These are phyloP conservation scores for Aureococcus anophagefferens DNA, from an alignment of 108 stramenopile species.

Conservation along the genomic window DNA sequence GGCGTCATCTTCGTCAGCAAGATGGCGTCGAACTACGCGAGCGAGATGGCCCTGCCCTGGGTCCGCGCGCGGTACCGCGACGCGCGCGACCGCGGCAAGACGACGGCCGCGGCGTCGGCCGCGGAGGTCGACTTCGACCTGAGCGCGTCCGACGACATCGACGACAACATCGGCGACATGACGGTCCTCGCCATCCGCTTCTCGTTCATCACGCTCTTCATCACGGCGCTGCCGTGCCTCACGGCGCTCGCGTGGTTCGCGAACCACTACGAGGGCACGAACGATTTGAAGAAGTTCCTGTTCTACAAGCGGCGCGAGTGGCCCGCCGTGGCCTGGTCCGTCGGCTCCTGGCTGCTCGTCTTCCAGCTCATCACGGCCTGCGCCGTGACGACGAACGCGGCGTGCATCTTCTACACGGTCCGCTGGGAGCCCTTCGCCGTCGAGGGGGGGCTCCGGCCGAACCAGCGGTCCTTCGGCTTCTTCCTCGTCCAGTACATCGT, in stretches of 20 bases:
- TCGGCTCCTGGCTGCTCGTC: constrained; percentile 1
- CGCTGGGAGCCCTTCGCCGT: too few relatives aligned
- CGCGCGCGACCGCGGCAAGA: too few relatives aligned
- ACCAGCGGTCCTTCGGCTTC: not conserved
- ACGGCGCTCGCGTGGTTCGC: not conserved
- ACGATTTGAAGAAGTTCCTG: too few relatives aligned
- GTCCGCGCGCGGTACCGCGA: not conserved
- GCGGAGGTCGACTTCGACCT: too few relatives aligned
- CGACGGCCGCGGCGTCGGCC: too few relatives aligned
- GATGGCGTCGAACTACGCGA: too few relatives aligned
- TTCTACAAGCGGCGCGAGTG: not conserved
- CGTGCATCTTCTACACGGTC: not conserved
- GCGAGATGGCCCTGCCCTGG: not conserved
- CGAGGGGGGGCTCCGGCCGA: not conserved
- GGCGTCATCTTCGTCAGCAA: constrained; percentile 1
- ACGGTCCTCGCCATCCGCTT: constrained; percentile 7
- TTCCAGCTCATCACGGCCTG: not conserved
- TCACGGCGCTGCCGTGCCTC: not conserved
- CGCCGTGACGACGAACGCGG: constrained; percentile 6
- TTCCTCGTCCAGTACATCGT: not conserved
- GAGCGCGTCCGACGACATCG: too few relatives aligned
- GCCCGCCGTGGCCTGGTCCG: not conserved
- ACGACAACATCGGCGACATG: not conserved
- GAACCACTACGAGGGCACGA: not conserved
- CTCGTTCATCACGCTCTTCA: constrained; percentile 1